Percentiles rank a stretch among this genome's conserved stretches.
These are phyloP conservation scores for Salix viminalis DNA, from an alignment of 345 rosid genomes.

Conservation along the genomic window DNA sequence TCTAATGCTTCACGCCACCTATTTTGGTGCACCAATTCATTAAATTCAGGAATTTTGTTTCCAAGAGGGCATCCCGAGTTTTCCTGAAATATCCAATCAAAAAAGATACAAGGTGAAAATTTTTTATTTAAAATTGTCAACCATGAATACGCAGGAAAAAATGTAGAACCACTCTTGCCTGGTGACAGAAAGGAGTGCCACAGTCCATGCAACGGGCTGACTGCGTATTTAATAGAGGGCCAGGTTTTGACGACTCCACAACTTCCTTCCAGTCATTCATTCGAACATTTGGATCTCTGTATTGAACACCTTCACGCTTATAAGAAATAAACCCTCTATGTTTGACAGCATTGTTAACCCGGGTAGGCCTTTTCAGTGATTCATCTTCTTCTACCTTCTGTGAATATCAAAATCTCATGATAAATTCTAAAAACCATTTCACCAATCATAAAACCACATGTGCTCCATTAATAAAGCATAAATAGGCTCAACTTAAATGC, in stretches of 20 bases:
- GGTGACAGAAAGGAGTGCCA: conserved; percentile 99
- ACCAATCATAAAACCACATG: neutral
- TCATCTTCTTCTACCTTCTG: conserved; percentile 43
- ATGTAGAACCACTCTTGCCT: conserved; percentile 38
- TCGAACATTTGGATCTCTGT: conserved; percentile 85
- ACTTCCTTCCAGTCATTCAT: conserved; percentile 94
- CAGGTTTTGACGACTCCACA: conserved; percentile 72
- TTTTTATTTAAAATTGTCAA: neutral
- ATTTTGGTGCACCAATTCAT: conserved; percentile 93
- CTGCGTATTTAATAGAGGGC: conserved; percentile 83
- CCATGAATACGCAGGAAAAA: neutral
- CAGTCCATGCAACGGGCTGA: conserved; percentile 99
- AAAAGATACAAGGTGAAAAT: neutral
- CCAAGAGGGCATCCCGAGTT: conserved; percentile 98
- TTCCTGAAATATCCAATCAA: conserved; percentile 46
- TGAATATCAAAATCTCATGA: conserved; percentile 7
- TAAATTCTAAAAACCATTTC: neutral
- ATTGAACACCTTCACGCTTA: conserved; percentile 85
- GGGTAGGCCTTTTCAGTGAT: conserved; percentile 53
- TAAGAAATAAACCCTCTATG: conserved; percentile 84
- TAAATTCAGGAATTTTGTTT: conserved; percentile 98
- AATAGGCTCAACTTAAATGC: neutral
- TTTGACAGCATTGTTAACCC: conserved; percentile 59
- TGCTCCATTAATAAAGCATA: neutral
- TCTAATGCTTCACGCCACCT: conserved; percentile 98